These are phyloP conservation scores for Pelargonium nanum DNA, from an alignment of 345 rosid species.

Conservation along the genomic window DNA sequence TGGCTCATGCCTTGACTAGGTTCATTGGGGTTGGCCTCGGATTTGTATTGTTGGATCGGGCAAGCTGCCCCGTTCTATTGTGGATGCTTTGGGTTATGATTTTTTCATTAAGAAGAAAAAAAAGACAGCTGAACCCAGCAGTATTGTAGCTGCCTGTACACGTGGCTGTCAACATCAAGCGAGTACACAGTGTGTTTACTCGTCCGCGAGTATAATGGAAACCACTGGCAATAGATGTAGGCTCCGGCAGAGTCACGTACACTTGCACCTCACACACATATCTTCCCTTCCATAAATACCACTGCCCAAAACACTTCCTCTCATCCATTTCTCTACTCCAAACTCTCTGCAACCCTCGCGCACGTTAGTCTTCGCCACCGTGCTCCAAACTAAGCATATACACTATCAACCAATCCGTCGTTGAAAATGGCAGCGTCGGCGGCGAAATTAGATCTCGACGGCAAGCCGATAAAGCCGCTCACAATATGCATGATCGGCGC, in stretches of 20 bases:
- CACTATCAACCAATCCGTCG: neutral
- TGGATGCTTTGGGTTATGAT: too few relatives aligned
- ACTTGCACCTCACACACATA: neutral
- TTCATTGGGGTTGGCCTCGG: too few relatives aligned
- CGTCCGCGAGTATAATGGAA: too few relatives aligned
- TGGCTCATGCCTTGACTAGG: too few relatives aligned
- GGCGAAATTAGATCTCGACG: slow-evolving; percentile 24
- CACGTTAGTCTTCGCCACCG: slow-evolving; percentile 6
- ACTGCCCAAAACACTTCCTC: neutral
- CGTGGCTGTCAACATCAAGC: neutral
- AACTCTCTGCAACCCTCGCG: neutral
- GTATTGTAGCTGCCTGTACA: too few relatives aligned
- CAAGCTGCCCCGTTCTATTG: too few relatives aligned
- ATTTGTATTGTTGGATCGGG: too few relatives aligned
- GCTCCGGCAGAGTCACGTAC: neutral
- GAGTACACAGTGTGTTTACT: neutral
- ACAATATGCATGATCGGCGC: slow-evolving; percentile 34
- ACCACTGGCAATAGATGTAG: neutral
- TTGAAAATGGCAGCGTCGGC: slow-evolving; percentile 22
- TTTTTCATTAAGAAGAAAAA: too few relatives aligned
- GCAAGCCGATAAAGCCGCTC: slow-evolving; percentile 54
- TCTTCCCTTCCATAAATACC: neutral
- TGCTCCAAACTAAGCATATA: neutral
- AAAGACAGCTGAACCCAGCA: too few relatives aligned
- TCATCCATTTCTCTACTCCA: neutral